Percentiles rank a stretch among this genome's conserved stretches.
These are phyloP conservation scores for Chalciporus sphaerocephalus DNA, from an alignment of 768 basidiomycete genomes.

Conservation along the genomic window DNA sequence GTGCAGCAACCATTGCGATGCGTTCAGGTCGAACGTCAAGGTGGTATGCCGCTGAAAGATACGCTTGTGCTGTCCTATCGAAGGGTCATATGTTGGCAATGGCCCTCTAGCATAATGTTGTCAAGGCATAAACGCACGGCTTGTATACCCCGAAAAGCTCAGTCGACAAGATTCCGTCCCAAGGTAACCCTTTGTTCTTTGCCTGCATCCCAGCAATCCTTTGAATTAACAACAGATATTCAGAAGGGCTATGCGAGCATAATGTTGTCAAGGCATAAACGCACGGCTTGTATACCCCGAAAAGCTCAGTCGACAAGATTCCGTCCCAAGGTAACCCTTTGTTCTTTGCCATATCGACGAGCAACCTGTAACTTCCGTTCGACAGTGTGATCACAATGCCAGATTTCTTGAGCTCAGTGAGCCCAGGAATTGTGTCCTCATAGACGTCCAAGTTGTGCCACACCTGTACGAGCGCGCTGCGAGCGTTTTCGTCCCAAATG, in stretches of 20 bases:
- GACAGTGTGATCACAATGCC: conserved; percentile 52
- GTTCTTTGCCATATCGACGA: conserved; percentile 59
- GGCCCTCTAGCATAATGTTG: too few species aligned
- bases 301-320: conserved; percentile 57
- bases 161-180: conserved; percentile 59
- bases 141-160: conserved; percentile 62
- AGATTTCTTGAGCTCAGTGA: conserved; percentile 48
- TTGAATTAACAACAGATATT: too few species aligned
- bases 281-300: conserved; percentile 63
- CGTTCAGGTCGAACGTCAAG: conserved; percentile 42
- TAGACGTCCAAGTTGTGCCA: conserved; percentile 66
- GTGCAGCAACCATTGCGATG: conserved; percentile 64
- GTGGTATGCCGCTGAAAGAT: conserved; percentile 46
- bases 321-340: conserved; percentile 62
- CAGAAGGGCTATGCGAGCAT: too few species aligned
- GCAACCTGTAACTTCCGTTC: conserved; percentile 58
- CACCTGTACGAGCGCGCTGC: conserved; percentile 41
- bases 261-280: too few species aligned
- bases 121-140: conserved; percentile 42
- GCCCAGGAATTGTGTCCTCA: conserved; percentile 49
- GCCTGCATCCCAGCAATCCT: conserved; percentile 45
- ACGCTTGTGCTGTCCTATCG: conserved; percentile 42
- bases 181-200: conserved; percentile 56
- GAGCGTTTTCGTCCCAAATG: conserved; percentile 41
- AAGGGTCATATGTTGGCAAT: too few species aligned